These are phyloP conservation scores for Aspergillus sp. DNA, from an alignment of 2,329 filamentous ascomycete genomes.

Conservation along the genomic window DNA sequence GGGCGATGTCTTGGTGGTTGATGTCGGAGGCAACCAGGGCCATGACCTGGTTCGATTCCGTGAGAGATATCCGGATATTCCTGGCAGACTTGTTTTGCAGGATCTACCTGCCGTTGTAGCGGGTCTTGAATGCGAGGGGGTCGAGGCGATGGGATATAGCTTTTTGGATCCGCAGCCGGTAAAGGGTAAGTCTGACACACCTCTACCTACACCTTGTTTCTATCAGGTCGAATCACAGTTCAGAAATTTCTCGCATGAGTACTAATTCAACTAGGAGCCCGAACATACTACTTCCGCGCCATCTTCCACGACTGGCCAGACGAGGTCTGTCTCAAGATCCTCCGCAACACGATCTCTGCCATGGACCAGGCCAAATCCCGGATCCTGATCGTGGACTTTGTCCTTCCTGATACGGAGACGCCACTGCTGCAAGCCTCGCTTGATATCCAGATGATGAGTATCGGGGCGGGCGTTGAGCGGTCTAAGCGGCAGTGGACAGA, in stretches of 20 bases:
- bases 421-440: constrained; percentile 30
- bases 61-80: constrained; percentile 30
- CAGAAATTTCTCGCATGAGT: too few relatives aligned
- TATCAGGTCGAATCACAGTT: not conserved
- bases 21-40: constrained; percentile 44
- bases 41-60: constrained; percentile 37
- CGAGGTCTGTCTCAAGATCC: constrained; percentile 30
- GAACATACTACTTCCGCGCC: constrained; percentile 37
- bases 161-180: constrained; percentile 36
- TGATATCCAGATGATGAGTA: constrained; percentile 42
- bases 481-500: constrained; percentile 34
- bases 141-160: constrained; percentile 34
- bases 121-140: constrained; percentile 8
- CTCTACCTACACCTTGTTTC: not conserved
- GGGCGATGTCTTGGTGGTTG: constrained; percentile 38
- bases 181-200: constrained; percentile 18
- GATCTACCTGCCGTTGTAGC: constrained; percentile 36
- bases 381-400: constrained; percentile 38
- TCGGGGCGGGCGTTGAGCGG: constrained; percentile 34
- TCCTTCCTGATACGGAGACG: constrained; percentile 31
- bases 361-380: constrained; percentile 32
- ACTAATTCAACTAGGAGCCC: constrained; percentile 25
- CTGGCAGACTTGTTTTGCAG: constrained; percentile 39
- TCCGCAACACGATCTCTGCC: constrained; percentile 31
- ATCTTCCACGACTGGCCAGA: constrained; percentile 43